Percentiles rank a stretch among this genome's conserved stretches.
These are phyloP conservation scores for Suhomyces atakaporum DNA, from an alignment of 1,139 yeast species.

Conservation along the genomic window DNA sequence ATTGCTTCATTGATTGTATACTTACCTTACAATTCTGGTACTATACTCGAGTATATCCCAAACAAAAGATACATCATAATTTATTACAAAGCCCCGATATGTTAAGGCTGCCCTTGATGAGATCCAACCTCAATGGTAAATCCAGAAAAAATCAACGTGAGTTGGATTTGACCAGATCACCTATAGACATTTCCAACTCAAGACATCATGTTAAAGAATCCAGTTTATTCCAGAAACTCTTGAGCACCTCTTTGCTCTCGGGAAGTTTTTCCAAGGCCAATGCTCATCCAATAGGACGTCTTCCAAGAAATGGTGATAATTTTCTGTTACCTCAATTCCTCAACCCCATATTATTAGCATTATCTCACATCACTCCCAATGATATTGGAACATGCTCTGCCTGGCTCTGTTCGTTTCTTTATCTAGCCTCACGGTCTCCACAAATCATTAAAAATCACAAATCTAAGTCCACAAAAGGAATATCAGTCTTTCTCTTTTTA, in stretches of 20 bases:
- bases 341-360: background rate
- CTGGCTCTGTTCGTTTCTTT: conserved; percentile 83
- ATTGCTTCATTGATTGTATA: conserved; percentile 28
- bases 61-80: conserved; percentile 20
- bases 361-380: conserved; percentile 1
- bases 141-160: conserved; percentile 14
- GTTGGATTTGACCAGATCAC: conserved; percentile 9
- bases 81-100: conserved; percentile 21
- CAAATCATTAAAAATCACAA: conserved; percentile 56
- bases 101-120: conserved; percentile 13
- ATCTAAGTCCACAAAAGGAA: conserved; percentile 37
- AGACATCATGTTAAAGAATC: background rate
- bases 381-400: conserved; percentile 61
- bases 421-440: conserved; percentile 85
- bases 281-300: background rate
- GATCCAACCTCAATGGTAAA: background rate
- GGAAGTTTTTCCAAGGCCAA: conserved; percentile 9
- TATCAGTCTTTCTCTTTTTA: conserved; percentile 37
- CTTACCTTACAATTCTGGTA: conserved; percentile 28
- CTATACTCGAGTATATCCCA: conserved; percentile 25
- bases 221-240: conserved; percentile 10
- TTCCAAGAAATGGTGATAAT: too few relatives aligned
- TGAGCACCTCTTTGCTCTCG: conserved; percentile 9
- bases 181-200: conserved; percentile 11
- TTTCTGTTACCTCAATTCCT: background rate